phyloP scores from a whole-genome alignment of 2,329 filamentous ascomycete species.

The Botryotinia calthae region DNA sequence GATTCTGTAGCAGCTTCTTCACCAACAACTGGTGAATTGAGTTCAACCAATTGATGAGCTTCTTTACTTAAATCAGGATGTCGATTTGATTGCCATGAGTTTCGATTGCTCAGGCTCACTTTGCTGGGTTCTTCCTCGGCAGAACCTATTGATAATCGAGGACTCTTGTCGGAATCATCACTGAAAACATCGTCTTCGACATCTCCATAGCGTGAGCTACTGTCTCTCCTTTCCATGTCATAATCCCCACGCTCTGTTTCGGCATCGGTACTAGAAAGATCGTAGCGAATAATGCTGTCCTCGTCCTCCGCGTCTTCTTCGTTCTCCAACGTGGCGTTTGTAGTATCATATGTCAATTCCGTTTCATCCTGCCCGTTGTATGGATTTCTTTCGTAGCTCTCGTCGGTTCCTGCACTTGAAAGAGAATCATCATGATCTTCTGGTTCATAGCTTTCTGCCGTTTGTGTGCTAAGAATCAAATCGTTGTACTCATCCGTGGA shows the following conservation, averaged over 20 bases:
- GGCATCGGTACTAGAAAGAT: constrained; percentile 8
- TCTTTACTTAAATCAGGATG: constrained; percentile 11
- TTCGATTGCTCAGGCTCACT: constrained; percentile 5
- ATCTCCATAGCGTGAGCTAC: constrained; percentile 38
- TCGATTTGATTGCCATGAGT: constrained; percentile 13
- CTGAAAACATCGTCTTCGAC: constrained; percentile 41
- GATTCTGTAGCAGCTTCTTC: constrained; percentile 40
- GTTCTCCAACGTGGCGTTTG: constrained; percentile 24
- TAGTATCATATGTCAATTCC: constrained; percentile 28
- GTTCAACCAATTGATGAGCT: constrained; percentile 29
- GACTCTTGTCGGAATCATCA: constrained; percentile 28
- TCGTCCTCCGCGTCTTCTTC: constrained; percentile 25
- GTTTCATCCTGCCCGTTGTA: constrained; percentile 27
- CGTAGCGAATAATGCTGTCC: constrained; percentile 15
- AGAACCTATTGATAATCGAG: constrained; percentile 34
- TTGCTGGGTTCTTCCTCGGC: constrained; percentile 27
- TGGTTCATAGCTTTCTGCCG: constrained; percentile 35
- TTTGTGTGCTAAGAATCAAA: constrained; percentile 39
- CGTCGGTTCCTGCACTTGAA: constrained; percentile 30
- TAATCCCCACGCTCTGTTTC: constrained; percentile 5
- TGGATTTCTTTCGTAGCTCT: constrained; percentile 32
- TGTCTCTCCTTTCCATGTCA: constrained; percentile 30
- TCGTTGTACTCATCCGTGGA: constrained; percentile 30
- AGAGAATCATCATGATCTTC: constrained; percentile 22
- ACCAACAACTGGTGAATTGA: constrained; percentile 33